Percentiles rank a stretch among this genome's conserved stretches.
Conservation (phyloP, 352 stramenopile genomes). For the Phytopythium aichiense region DNA sequence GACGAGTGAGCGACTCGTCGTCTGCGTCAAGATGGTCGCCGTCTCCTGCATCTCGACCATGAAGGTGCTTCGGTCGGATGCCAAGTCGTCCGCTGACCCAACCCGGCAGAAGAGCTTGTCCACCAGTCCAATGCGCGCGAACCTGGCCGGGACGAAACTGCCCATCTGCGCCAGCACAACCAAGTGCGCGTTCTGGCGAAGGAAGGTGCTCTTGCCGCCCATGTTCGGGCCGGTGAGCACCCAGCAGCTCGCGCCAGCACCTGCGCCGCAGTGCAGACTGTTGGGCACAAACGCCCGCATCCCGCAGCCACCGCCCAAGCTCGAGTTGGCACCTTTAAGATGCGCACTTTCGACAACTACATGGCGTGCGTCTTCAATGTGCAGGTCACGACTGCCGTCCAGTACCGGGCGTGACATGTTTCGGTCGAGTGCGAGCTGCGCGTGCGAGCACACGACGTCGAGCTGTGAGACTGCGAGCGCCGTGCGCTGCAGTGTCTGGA, state of each 20-base stretch:
- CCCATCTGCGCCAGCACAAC: slow-evolving; percentile 80
- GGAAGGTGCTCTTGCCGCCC: slow-evolving; percentile 85
- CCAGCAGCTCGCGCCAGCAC: slow-evolving; percentile 43
- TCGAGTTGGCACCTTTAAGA: slow-evolving; percentile 43
- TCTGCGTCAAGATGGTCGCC: slow-evolving; percentile 63
- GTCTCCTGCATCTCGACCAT: slow-evolving; percentile 89
- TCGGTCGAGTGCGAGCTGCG: slow-evolving; percentile 57
- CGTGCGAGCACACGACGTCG: slow-evolving; percentile 62
- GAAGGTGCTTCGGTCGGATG: slow-evolving; percentile 80
- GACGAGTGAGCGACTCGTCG: slow-evolving; percentile 75
- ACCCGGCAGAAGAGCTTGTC: slow-evolving; percentile 84
- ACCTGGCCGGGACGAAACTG: slow-evolving; percentile 73
- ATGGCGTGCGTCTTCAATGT: slow-evolving; percentile 65
- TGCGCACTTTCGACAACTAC: slow-evolving; percentile 65
- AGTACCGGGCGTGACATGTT: slow-evolving; percentile 59
- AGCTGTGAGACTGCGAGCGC: slow-evolving; percentile 48
- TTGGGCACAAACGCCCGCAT: slow-evolving; percentile 72
- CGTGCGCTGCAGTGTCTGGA: slow-evolving; percentile 35
- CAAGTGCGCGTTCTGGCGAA: slow-evolving; percentile 74
- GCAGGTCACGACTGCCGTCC: slow-evolving; percentile 48
- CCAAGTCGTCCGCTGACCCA: slow-evolving; percentile 76
- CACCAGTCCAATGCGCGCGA: slow-evolving; percentile 62
- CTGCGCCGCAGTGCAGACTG: slow-evolving; percentile 45
- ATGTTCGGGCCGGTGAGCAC: slow-evolving; percentile 88
- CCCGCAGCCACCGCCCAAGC: neutral